Percentiles rank a stretch among this genome's conserved stretches.
Conservation (phyloP, 257 asterid species). For the Penstemon davidsonii region DNA sequence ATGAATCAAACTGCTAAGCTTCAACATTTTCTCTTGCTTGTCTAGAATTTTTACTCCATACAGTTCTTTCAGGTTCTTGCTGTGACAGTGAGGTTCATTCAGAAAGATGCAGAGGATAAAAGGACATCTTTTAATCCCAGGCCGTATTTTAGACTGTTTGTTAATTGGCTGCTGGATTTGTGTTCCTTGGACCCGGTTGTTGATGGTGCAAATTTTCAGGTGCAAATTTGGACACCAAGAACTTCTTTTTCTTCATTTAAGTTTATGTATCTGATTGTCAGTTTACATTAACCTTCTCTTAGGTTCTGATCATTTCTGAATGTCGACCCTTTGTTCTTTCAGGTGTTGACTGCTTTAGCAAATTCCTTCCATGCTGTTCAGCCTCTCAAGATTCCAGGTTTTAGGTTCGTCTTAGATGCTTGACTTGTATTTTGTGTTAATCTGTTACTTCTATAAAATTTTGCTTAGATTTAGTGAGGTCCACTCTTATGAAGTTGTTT, state of each 20-base stretch:
- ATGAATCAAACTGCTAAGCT: slow-evolving; percentile 13
- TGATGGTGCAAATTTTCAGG: slow-evolving; percentile 98
- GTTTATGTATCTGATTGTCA: slow-evolving; percentile 10
- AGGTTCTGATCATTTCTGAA: slow-evolving; percentile 5
- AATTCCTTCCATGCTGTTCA: slow-evolving; percentile 91
- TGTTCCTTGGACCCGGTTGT: slow-evolving; percentile 84
- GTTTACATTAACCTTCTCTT: not conserved
- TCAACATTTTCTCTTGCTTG: slow-evolving; percentile 2
- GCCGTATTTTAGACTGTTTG: slow-evolving; percentile 86
- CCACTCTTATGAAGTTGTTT: too few relatives aligned
- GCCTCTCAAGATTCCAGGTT: slow-evolving; percentile 94
- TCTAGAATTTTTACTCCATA: slow-evolving; percentile 20
- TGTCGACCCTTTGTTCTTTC: slow-evolving; percentile 15
- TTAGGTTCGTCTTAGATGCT: slow-evolving; percentile 55
- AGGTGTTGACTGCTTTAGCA: slow-evolving; percentile 91
- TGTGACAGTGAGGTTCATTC: slow-evolving; percentile 77
- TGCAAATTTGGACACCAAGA: slow-evolving; percentile 10
- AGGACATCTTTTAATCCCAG: slow-evolving; percentile 73
- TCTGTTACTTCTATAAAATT: not conserved
- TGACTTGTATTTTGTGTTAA: not conserved
- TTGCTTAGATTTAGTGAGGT: not conserved
- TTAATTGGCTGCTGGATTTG: slow-evolving; percentile 90
- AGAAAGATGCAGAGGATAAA: slow-evolving; percentile 81
- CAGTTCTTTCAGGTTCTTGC: slow-evolving; percentile 67
- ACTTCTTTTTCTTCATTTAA: not conserved